Conservation (phyloP, 2,329 filamentous ascomycete species). For the Furcasterigmium sp. region DNA sequence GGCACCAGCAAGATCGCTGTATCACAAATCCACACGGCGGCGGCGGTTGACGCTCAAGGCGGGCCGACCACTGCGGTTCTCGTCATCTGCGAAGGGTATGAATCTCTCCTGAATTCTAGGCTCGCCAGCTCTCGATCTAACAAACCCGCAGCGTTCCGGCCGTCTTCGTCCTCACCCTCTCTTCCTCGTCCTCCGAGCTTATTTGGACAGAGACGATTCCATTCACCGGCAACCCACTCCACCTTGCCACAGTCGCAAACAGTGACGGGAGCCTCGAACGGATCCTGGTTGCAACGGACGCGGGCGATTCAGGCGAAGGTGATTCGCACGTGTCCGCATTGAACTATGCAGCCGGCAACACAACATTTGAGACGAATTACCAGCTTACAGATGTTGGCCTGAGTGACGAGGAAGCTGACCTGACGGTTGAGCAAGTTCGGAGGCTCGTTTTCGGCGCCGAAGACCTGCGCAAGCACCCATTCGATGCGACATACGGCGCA, state of each 20-base stretch:
- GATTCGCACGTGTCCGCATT: no score
- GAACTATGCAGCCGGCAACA: constrained; percentile 2
- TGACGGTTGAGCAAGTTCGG: constrained; percentile 30
- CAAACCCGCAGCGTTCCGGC: constrained; percentile 48
- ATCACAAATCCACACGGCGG: constrained; percentile 31
- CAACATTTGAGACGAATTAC: constrained; percentile 3
- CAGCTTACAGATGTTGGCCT: constrained; percentile 5
- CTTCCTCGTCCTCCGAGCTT: constrained; percentile 39
- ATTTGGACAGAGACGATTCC: constrained; percentile 42
- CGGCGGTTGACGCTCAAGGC: constrained; percentile 7
- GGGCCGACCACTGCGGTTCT: constrained; percentile 19
- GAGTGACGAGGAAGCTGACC: constrained; percentile 21
- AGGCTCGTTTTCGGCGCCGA: constrained; percentile 41
- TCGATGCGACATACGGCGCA: constrained; percentile 12
- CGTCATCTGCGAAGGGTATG: constrained; percentile 40
- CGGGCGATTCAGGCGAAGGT: constrained; percentile 14
- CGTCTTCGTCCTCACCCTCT: constrained; percentile 60
- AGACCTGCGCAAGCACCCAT: constrained; percentile 39
- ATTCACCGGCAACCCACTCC: constrained; percentile 62
- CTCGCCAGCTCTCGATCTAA: no score
- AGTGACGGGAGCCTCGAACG: constrained; percentile 15
- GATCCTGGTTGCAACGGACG: constrained; percentile 36
- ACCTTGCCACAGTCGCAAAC: constrained; percentile 30
- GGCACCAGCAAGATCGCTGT: constrained; percentile 40
- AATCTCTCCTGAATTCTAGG: constrained; percentile 18